Conservation (phyloP, 345 rosid species). For the Orychophragmus violaceus region DNA sequence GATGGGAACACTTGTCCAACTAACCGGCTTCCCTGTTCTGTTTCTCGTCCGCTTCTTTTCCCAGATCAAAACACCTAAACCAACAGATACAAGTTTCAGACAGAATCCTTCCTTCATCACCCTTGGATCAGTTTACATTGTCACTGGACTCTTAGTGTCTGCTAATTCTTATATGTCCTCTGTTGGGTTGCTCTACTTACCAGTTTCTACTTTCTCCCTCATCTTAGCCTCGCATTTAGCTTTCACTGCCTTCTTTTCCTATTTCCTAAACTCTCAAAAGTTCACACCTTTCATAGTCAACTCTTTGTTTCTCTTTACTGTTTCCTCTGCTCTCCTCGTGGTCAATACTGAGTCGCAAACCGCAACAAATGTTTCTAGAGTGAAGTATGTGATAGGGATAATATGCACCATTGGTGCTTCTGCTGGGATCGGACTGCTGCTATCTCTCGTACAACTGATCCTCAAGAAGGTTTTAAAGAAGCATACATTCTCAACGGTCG, state of each 20-base stretch:
- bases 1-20: slow-evolving; percentile 39
- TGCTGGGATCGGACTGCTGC: slow-evolving; percentile 31
- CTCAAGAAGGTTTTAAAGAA: slow-evolving; percentile 34
- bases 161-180: slow-evolving; percentile 31
- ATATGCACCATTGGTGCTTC: slow-evolving; percentile 42
- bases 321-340: slow-evolving; percentile 44
- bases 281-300: slow-evolving; percentile 41
- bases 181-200: slow-evolving; percentile 41
- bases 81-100: neutral
- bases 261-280: slow-evolving; percentile 31
- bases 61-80: neutral
- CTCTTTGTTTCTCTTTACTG: slow-evolving; percentile 42
- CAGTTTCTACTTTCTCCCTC: neutral
- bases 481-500: slow-evolving; percentile 30
- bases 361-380: slow-evolving; percentile 13
- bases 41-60: slow-evolving; percentile 37
- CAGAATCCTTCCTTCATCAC: neutral
- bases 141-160: slow-evolving; percentile 34
- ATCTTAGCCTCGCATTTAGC: neutral
- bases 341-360: slow-evolving; percentile 19
- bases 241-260: neutral
- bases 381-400: slow-evolving; percentile 33
- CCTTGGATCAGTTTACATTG: slow-evolving; percentile 24
- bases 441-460: slow-evolving; percentile 39
- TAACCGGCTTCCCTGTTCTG: slow-evolving; percentile 46